Conservation (phyloP, 1,284 basidiomycete genomes). For the Caloboletus inedulis region DNA sequence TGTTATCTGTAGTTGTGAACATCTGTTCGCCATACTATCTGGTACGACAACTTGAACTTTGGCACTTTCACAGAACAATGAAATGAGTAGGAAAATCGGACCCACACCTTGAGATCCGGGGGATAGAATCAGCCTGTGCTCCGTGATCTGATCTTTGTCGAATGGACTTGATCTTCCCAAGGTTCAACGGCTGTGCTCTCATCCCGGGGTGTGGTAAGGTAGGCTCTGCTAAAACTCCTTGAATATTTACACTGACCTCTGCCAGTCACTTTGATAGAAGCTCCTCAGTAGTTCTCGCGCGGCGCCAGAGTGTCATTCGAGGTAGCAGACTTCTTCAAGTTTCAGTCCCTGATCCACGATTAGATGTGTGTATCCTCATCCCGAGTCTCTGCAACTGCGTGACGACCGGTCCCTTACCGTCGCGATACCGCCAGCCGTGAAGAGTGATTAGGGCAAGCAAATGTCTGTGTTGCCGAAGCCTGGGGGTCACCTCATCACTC, state of each 20-base stretch:
- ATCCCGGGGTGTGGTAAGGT: constrained; percentile 75
- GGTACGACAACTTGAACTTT: background rate
- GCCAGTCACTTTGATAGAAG: constrained; percentile 1
- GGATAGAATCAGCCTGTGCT: constrained; percentile 54
- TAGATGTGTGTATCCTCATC: constrained; percentile 8
- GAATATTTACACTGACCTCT: background rate
- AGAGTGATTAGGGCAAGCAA: constrained; percentile 55
- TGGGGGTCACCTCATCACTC: constrained; percentile 57
- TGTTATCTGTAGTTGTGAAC: constrained; percentile 7
- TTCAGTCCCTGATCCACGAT: constrained; percentile 22
- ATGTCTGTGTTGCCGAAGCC: constrained; percentile 56
- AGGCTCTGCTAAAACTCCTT: constrained; percentile 20
- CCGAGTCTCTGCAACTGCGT: background rate
- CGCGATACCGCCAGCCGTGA: constrained; percentile 44
- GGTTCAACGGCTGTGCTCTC: constrained; percentile 54
- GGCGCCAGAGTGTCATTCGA: constrained; percentile 18
- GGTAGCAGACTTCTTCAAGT: constrained; percentile 18
- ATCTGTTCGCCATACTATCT: background rate
- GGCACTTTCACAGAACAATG: background rate
- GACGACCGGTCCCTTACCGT: constrained; percentile 13
- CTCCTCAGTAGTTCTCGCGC: background rate
- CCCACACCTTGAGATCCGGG: constrained; percentile 68
- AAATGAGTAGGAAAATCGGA: constrained; percentile 46
- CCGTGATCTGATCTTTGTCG: constrained; percentile 48
- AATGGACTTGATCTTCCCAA: constrained; percentile 48